Conservation (phyloP, 768 basidiomycete species). For the Lentinus tigrinus region DNA sequence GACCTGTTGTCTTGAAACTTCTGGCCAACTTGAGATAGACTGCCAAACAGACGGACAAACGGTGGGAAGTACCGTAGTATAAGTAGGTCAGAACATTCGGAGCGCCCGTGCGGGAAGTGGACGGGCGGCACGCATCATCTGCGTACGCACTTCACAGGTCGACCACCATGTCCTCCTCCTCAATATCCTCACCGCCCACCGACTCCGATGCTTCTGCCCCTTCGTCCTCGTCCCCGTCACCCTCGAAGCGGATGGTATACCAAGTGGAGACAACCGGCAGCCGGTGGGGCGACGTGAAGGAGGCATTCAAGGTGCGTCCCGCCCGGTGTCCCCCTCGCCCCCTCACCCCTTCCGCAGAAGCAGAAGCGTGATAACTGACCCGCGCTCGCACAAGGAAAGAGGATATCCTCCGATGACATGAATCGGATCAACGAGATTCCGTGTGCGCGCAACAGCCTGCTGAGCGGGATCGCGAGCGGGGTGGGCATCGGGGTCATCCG, state of each 20-base stretch:
- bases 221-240: neutral
- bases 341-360: neutral
- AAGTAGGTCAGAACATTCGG: neutral
- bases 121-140: neutral
- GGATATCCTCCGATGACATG: slow-evolving; percentile 53
- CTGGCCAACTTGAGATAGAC: no score
- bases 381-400: slow-evolving; percentile 38
- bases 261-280: slow-evolving; percentile 35
- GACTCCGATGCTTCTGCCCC: neutral
- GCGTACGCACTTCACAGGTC: neutral
- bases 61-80: no score
- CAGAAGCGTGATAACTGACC: neutral
- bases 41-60: no score
- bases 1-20: no score
- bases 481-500: slow-evolving; percentile 75
- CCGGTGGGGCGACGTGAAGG: slow-evolving; percentile 32
- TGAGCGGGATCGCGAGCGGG: slow-evolving; percentile 80
- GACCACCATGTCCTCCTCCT: slow-evolving; percentile 11
- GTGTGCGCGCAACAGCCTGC: slow-evolving; percentile 72
- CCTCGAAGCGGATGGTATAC: slow-evolving; percentile 24
- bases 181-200: neutral
- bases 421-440: slow-evolving; percentile 67
- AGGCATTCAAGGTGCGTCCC: slow-evolving; percentile 33
- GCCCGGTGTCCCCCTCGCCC: no score
- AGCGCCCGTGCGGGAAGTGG: neutral